These are phyloP conservation scores for Sanghuangporus sanghuang DNA, from an alignment of 1,284 basidiomycete genomes.

Conservation along the genomic window DNA sequence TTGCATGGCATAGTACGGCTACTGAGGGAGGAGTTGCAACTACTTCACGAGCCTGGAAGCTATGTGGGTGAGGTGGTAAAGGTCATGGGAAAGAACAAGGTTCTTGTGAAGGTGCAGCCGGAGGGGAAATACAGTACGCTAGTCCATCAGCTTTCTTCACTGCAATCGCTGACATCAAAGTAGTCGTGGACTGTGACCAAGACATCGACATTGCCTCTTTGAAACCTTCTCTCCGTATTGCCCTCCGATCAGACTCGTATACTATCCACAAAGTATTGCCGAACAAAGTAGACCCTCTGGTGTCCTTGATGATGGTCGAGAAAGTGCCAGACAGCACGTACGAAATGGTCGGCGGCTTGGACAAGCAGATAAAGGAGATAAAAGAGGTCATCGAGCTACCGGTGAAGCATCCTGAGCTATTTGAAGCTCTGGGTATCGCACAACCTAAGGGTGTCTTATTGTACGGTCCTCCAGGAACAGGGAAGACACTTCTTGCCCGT, in stretches of 20 bases:
- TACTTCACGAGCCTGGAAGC: conserved; percentile 93
- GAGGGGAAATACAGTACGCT: conserved; percentile 95
- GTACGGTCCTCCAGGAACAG: conserved; percentile 96
- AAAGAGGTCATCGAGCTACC: conserved; percentile 99
- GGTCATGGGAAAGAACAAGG: conserved; percentile 99
- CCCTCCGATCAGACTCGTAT: conserved; percentile 94
- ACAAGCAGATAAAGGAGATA: conserved; percentile 99
- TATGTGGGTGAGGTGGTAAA: conserved; percentile 99
- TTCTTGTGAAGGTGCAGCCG: conserved; percentile 96
- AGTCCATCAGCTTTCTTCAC: neutral
- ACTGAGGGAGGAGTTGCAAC: conserved; percentile 89
- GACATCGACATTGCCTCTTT: conserved; percentile 83
- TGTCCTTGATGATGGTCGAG: conserved; percentile 99
- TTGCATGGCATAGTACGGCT: conserved; percentile 56
- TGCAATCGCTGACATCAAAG: neutral
- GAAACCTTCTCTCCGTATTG: conserved; percentile 87
- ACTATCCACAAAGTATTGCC: conserved; percentile 92
- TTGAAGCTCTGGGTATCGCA: conserved; percentile 94
- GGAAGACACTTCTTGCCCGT: conserved; percentile 90
- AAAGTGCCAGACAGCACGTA: conserved; percentile 99
- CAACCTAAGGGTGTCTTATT: conserved; percentile 97
- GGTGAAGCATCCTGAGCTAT: conserved; percentile 97
- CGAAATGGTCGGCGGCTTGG: conserved; percentile 98
- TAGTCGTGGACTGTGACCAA: conserved; percentile 91
- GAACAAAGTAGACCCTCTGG: conserved; percentile 93